Conservation (phyloP, 2,329 filamentous ascomycete species). For the Ramularia endophylla region DNA sequence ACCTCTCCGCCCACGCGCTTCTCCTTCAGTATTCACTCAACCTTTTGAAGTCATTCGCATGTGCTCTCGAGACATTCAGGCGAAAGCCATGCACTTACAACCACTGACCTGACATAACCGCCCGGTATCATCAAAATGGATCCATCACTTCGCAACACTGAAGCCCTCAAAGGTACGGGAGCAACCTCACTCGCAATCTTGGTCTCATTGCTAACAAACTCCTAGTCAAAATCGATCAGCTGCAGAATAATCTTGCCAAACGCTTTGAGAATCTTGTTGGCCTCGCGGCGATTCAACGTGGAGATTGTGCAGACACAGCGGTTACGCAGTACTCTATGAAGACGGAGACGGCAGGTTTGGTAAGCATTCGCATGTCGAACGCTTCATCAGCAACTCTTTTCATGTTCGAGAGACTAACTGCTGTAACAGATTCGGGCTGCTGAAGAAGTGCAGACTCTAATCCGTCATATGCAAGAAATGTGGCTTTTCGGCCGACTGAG, state of each 20-base stretch:
- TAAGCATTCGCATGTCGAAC: no score
- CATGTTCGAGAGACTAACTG: conserved; percentile 2
- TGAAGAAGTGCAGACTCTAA: conserved; percentile 57
- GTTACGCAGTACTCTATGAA: conserved; percentile 54
- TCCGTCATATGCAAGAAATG: conserved; percentile 58
- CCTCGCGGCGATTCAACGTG: conserved; percentile 42
- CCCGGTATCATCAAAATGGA: conserved; percentile 34
- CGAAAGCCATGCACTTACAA: no score
- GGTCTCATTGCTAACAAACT: conserved; percentile 20
- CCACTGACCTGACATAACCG: no score
- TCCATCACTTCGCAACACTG: conserved; percentile 37
- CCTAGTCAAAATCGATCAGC: conserved; percentile 35
- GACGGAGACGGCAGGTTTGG: conserved; percentile 54
- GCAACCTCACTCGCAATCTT: conserved; percentile 5
- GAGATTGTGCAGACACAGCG: conserved; percentile 51
- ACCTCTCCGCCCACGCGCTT: no score
- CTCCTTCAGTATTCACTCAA: no score
- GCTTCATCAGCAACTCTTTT: no score
- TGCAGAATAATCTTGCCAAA: conserved; percentile 40
- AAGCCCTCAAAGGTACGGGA: conserved; percentile 25
- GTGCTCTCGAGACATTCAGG: not conserved
- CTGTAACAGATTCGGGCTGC: conserved; percentile 49
- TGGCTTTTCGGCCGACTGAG: conserved; percentile 63
- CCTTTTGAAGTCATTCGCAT: not conserved
- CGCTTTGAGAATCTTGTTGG: conserved; percentile 53